These are phyloP conservation scores for Metschnikowia matae DNA, from an alignment of 805 yeast species.

Conservation along the genomic window DNA sequence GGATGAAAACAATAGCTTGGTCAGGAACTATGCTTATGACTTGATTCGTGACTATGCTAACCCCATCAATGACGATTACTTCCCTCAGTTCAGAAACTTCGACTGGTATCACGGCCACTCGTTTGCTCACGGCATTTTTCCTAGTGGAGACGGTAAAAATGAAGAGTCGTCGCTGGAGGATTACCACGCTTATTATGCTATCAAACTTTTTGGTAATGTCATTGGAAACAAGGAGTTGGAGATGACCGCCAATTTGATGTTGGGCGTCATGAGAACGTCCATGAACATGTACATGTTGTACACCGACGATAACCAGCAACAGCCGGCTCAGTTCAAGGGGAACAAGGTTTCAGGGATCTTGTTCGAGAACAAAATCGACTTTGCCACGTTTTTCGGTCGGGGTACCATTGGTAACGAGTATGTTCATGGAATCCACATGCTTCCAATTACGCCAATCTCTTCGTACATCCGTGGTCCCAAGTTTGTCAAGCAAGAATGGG, in stretches of 20 bases:
- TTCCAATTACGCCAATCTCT: slow-evolving; percentile 68
- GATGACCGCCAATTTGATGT: slow-evolving; percentile 52
- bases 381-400: slow-evolving; percentile 70
- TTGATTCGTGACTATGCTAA: slow-evolving; percentile 67
- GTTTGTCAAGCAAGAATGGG: slow-evolving; percentile 65
- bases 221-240: slow-evolving; percentile 51
- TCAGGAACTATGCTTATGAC: slow-evolving; percentile 50
- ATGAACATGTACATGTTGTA: slow-evolving; percentile 55
- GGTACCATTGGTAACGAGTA: slow-evolving; percentile 55
- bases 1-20: slow-evolving; percentile 25
- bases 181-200: slow-evolving; percentile 64
- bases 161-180: slow-evolving; percentile 75
- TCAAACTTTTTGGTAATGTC: slow-evolving; percentile 61
- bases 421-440: slow-evolving; percentile 75
- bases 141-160: slow-evolving; percentile 72
- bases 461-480: slow-evolving; percentile 51
- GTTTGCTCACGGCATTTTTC: slow-evolving; percentile 70
- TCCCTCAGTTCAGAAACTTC: slow-evolving; percentile 65
- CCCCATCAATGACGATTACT: slow-evolving; percentile 51
- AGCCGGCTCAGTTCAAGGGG: slow-evolving; percentile 51
- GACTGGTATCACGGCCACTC: slow-evolving; percentile 79
- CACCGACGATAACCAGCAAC: slow-evolving; percentile 48
- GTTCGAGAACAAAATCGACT: slow-evolving; percentile 70
- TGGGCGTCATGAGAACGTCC: slow-evolving; percentile 54
- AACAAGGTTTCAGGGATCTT: slow-evolving; percentile 72